Conservation (phyloP, 148 eudicot genomes). For the Beta vulgaris region DNA sequence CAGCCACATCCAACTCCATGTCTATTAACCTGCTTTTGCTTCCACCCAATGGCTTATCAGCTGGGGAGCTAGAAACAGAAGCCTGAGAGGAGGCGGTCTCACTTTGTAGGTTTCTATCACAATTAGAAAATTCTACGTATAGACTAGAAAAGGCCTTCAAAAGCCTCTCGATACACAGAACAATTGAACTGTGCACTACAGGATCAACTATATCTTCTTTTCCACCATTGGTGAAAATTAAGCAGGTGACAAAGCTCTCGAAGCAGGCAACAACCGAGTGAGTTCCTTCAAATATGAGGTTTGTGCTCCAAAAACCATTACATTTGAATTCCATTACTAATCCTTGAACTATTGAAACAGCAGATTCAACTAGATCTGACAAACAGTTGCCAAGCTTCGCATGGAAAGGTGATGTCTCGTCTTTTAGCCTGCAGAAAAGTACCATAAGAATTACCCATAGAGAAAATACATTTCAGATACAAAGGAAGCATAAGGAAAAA, state of each 20-base stretch:
- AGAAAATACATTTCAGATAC: background rate
- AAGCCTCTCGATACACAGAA: slow-evolving; percentile 59
- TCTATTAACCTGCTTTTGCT: slow-evolving; percentile 53
- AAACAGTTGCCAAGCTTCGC: slow-evolving; percentile 47
- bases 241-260: slow-evolving; percentile 58
- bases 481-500: background rate
- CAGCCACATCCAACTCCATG: slow-evolving; percentile 73
- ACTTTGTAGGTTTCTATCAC: slow-evolving; percentile 33
- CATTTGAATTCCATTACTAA: slow-evolving; percentile 32
- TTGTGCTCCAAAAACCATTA: slow-evolving; percentile 43
- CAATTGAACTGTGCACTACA: slow-evolving; percentile 34
- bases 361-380: slow-evolving; percentile 54
- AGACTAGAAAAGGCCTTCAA: slow-evolving; percentile 47
- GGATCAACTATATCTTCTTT: slow-evolving; percentile 34
- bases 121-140: slow-evolving; percentile 47
- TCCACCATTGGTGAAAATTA: slow-evolving; percentile 41
- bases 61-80: slow-evolving; percentile 34
- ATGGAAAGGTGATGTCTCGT: slow-evolving; percentile 40
- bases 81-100: slow-evolving; percentile 33
- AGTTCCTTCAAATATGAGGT: slow-evolving; percentile 45
- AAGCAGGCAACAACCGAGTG: slow-evolving; percentile 41
- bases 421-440: slow-evolving; percentile 51
- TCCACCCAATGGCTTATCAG: slow-evolving; percentile 34
- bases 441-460: slow-evolving; percentile 17
- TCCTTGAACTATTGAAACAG: slow-evolving; percentile 51